phyloP scores from a whole-genome alignment of 2,329 filamentous ascomycete species.

The Fusarium compactum region DNA sequence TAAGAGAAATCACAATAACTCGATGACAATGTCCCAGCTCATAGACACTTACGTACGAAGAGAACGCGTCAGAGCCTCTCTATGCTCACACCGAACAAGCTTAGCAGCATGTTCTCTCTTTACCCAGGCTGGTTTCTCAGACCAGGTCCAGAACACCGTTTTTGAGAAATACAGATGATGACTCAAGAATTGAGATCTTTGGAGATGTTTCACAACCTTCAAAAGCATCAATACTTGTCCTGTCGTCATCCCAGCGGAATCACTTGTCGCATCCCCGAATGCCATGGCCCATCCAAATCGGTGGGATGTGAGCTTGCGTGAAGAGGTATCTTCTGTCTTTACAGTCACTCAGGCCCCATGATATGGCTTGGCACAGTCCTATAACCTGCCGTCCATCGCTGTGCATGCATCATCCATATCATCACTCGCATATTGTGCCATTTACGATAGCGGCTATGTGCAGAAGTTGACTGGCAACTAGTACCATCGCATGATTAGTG shows the following conservation, averaged over 20 bases:
- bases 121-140: neutral
- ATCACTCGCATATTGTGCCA: conserved; percentile 28
- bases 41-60: neutral
- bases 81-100: neutral
- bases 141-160: neutral
- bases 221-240: neutral
- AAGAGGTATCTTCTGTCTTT: neutral
- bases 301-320: conserved; percentile 6
- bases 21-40: accelerated
- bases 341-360: neutral
- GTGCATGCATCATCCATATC: conserved; percentile 12
- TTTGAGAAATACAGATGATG: neutral
- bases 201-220: neutral
- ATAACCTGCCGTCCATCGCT: conserved; percentile 6
- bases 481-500: conserved; percentile 6
- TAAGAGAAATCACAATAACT: accelerated
- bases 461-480: conserved; percentile 17
- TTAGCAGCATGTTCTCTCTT: neutral
- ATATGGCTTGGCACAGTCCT: neutral
- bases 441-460: conserved; percentile 23
- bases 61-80: neutral
- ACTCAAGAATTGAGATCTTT: neutral
- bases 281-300: conserved; percentile 18
- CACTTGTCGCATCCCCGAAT: conserved; percentile 9
- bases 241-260: conserved; percentile 7